Conservation (phyloP, 225 moss, liverwort and hornwort species). For the Straminergon stramineum region DNA sequence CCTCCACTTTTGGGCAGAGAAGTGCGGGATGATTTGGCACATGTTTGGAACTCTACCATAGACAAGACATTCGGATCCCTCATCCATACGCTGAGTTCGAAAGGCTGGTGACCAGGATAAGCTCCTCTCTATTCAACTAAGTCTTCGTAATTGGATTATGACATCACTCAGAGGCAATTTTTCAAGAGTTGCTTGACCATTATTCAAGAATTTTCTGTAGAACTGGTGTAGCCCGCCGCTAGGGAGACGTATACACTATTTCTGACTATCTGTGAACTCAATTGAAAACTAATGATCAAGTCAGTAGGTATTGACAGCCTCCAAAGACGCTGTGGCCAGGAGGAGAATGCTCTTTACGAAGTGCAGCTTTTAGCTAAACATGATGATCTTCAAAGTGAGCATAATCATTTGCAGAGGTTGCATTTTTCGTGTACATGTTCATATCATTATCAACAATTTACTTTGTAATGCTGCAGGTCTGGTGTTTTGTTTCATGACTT, state of each 20-base stretch:
- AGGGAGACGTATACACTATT: background rate
- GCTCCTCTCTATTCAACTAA: background rate
- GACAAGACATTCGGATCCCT: conserved; percentile 44
- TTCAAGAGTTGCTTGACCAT: background rate
- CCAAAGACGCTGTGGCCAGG: background rate
- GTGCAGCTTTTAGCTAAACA: background rate
- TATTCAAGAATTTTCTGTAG: background rate
- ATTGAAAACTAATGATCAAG: background rate
- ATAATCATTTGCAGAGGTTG: background rate
- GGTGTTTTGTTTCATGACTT: background rate
- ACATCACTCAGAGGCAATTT: background rate
- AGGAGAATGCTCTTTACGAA: background rate
- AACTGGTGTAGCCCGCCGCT: background rate
- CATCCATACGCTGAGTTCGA: conserved; percentile 36
- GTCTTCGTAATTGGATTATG: background rate
- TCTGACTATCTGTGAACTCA: background rate
- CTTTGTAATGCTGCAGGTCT: background rate
- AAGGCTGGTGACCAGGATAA: conserved; percentile 39
- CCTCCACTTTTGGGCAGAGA: conserved; percentile 42
- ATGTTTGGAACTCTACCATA: conserved; percentile 44
- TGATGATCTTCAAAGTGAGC: background rate
- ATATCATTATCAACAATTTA: background rate
- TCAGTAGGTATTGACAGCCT: background rate
- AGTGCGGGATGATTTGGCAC: conserved; percentile 38
- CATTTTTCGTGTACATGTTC: background rate